Evolutionary conservation across 1,139 yeast species (phyloP).

Genomic region (Taiozyma onychis): DNA sequence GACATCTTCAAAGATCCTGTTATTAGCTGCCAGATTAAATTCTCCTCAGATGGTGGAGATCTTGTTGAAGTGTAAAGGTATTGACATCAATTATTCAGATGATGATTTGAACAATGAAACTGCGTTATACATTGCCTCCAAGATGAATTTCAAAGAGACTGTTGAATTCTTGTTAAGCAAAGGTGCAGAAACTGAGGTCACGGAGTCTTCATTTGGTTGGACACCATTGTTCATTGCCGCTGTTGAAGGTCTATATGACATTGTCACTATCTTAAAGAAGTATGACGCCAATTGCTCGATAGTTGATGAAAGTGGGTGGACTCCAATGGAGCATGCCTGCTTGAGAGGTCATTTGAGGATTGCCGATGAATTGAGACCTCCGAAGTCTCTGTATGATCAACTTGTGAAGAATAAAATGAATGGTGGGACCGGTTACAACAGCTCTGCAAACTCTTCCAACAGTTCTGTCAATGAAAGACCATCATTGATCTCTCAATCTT

Average conservation of each 20-base stretch:
- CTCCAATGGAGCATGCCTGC: constrained; percentile 94
- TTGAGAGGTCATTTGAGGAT: constrained; percentile 80
- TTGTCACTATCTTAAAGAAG: constrained; percentile 50
- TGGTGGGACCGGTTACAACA: constrained; percentile 4
- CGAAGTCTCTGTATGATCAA: constrained; percentile 14
- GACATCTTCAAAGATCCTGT: constrained; percentile 47
- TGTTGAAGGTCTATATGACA: constrained; percentile 66
- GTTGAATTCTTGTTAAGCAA: constrained; percentile 51
- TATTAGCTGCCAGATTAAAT: constrained; percentile 69
- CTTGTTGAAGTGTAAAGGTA: constrained; percentile 50
- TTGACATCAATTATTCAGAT: constrained; percentile 62
- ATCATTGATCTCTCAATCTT: constrained; percentile 15
- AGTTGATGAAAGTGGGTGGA: constrained; percentile 89
- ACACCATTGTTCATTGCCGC: constrained; percentile 92
- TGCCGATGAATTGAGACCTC: constrained; percentile 47
- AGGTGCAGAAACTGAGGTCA: constrained; percentile 70
- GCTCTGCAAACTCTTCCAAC: constrained; percentile 7
- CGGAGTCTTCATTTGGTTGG: constrained; percentile 86
- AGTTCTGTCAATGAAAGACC: constrained; percentile 6
- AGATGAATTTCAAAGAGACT: constrained; percentile 49
- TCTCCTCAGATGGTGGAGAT: constrained; percentile 51
- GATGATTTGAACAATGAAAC: constrained; percentile 61
- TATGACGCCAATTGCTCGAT: constrained; percentile 49
- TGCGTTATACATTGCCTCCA: constrained; percentile 73
- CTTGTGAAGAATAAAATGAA: constrained; percentile 4